A percentile compares a stretch with the other conserved stretches of the same genome.
Conservation (phyloP, 2,329 filamentous ascomycete species). For the Bipolaris cookei region DNA sequence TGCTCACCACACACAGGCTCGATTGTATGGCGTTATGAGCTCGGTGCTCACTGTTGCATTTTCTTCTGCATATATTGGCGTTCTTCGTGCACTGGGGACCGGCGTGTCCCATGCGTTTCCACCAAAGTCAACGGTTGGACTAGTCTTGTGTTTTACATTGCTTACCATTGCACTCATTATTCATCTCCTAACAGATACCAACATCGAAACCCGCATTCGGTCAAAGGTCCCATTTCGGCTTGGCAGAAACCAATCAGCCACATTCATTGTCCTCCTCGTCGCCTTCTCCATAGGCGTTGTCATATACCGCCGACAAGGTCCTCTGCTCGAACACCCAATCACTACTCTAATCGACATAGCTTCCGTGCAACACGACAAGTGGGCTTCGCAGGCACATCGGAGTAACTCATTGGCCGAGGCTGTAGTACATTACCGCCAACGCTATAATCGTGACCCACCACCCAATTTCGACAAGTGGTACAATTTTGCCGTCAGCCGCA, state of each 20-base stretch:
- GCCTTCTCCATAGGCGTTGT: slow-evolving; percentile 40
- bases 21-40: slow-evolving; percentile 45
- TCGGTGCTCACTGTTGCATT: slow-evolving; percentile 42
- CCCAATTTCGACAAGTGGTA: slow-evolving; percentile 68
- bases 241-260: slow-evolving; percentile 40
- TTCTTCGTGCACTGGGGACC: slow-evolving; percentile 41
- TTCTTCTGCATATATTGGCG: slow-evolving; percentile 44
- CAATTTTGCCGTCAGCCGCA: slow-evolving; percentile 59
- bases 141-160: slow-evolving; percentile 38
- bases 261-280: slow-evolving; percentile 51
- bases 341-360: slow-evolving; percentile 61
- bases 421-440: slow-evolving; percentile 58
- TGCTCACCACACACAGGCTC: slow-evolving; percentile 37
- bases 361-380: slow-evolving; percentile 56
- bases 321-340: slow-evolving; percentile 60
- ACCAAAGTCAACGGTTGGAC: slow-evolving; percentile 42
- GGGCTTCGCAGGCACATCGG: slow-evolving; percentile 54
- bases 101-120: slow-evolving; percentile 44
- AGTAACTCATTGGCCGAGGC: slow-evolving; percentile 59
- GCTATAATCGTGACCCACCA: slow-evolving; percentile 63
- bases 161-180: slow-evolving; percentile 43
- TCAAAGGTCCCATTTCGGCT: slow-evolving; percentile 40
- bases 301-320: slow-evolving; percentile 51
- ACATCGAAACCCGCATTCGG: slow-evolving; percentile 37
- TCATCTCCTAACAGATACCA: slow-evolving; percentile 39